Evolutionary conservation across 2,329 filamentous ascomycete species (phyloP).

Genomic region (Botrytis aclada): DNA sequence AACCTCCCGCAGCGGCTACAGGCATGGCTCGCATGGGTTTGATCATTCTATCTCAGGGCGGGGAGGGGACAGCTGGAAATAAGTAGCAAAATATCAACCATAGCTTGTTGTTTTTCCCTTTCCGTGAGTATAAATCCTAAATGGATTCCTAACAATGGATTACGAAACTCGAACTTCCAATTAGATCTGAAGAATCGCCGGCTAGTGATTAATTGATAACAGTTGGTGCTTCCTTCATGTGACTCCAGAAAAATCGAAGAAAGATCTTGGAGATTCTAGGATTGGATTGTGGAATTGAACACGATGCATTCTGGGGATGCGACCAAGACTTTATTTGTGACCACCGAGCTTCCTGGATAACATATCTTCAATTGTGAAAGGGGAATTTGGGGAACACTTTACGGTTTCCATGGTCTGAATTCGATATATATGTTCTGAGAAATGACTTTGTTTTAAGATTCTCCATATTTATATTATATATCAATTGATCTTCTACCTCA

Average conservation of each 20-base stretch:
- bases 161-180: background rate
- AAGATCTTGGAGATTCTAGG: background rate
- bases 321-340: background rate
- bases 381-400: background rate
- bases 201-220: background rate
- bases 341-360: background rate
- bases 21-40: background rate
- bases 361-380: background rate
- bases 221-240: background rate
- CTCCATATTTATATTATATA: background rate
- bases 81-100: background rate
- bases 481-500: background rate
- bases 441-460: background rate
- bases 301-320: background rate
- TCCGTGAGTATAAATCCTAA: background rate
- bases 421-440: background rate
- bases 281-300: background rate
- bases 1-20: background rate
- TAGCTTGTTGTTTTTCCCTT: background rate
- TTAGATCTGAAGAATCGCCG: background rate
- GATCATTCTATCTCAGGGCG: background rate
- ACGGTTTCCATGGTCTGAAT: background rate
- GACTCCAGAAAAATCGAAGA: background rate
- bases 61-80: background rate
- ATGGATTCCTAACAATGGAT: background rate